These are phyloP conservation scores for Letharia columbiana DNA, from an alignment of 495 filamentous ascomycete species.

Conservation along the genomic window DNA sequence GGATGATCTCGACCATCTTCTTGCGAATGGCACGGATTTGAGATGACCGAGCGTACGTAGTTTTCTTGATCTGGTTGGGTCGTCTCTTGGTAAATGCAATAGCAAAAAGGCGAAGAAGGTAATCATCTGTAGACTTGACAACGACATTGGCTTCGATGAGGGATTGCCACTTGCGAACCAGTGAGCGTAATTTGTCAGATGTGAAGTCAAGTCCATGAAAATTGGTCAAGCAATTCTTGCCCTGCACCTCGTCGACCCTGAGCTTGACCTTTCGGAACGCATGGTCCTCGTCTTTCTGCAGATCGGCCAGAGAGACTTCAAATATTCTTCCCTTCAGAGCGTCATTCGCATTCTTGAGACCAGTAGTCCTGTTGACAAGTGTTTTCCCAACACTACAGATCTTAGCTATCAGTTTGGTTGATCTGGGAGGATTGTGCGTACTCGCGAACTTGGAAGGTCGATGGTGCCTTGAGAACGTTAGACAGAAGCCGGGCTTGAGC, in stretches of 20 bases:
- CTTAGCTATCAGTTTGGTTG: slow-evolving; percentile 15
- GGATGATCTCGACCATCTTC: slow-evolving; percentile 99
- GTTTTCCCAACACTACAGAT: slow-evolving; percentile 86
- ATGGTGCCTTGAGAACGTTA: slow-evolving; percentile 62
- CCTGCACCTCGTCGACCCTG: slow-evolving; percentile 95
- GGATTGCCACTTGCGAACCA: slow-evolving; percentile 98
- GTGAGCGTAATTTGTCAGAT: slow-evolving; percentile 96
- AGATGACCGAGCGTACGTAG: slow-evolving; percentile 89
- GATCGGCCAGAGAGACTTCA: slow-evolving; percentile 96
- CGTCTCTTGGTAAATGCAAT: slow-evolving; percentile 98
- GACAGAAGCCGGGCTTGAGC: slow-evolving; percentile 8
- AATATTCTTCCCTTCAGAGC: slow-evolving; percentile 97
- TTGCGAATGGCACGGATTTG: slow-evolving; percentile 95
- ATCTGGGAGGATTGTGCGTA: slow-evolving; percentile 45
- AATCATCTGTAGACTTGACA: slow-evolving; percentile 99
- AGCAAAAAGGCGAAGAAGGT: slow-evolving; percentile 94
- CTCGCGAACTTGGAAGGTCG: slow-evolving; percentile 93
- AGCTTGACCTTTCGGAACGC: slow-evolving; percentile 99
- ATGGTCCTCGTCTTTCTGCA: slow-evolving; percentile 99
- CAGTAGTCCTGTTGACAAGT: slow-evolving; percentile 95
- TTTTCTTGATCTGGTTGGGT: slow-evolving; percentile 99
- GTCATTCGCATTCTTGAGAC: slow-evolving; percentile 99
- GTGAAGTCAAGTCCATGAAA: slow-evolving; percentile 99
- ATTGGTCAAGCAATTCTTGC: slow-evolving; percentile 99
- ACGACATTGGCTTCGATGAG: slow-evolving; percentile 99